A percentile compares a stretch with the other conserved stretches of the same genome.
Evolutionary conservation across 2,329 filamentous ascomycete genomes (phyloP).

Genomic region (Ophiostoma ips): DNA sequence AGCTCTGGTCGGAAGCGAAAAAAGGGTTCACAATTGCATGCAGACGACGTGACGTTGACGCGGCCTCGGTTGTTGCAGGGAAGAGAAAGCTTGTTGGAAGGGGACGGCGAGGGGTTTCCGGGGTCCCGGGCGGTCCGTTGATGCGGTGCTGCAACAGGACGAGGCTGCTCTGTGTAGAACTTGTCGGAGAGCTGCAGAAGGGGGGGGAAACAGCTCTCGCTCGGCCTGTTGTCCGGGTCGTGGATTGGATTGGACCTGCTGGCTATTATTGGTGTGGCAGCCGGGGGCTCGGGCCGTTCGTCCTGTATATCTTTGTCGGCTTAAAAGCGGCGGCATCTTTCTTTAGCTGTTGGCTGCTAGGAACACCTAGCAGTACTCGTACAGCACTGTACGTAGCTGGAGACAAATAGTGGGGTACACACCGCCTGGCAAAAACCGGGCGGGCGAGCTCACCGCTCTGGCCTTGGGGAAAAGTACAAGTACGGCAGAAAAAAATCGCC

Average conservation of each 20-base stretch:
- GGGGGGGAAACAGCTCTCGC: too few relatives aligned
- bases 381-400: background rate
- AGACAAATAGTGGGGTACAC: background rate
- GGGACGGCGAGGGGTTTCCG: too few relatives aligned
- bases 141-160: too few relatives aligned
- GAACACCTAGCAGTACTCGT: background rate
- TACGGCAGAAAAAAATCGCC: constrained; percentile 7
- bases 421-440: constrained; percentile 2
- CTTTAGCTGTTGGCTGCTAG: too few relatives aligned
- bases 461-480: constrained; percentile 4
- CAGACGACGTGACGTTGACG: background rate
- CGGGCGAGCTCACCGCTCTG: background rate
- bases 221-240: too few relatives aligned
- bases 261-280: background rate
- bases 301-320: background rate
- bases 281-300: background rate
- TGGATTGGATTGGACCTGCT: too few relatives aligned
- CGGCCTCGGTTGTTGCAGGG: too few relatives aligned
- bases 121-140: too few relatives aligned
- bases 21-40: background rate
- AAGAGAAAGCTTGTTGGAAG: too few relatives aligned
- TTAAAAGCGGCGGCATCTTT: background rate
- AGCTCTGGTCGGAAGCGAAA: background rate
- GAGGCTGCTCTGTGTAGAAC: too few relatives aligned
- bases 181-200: too few relatives aligned